A percentile compares a stretch with the other conserved stretches of the same genome.
phyloP scores from a whole-genome alignment of 345 rosid genomes.

The sweet orange (Citrus sinensis) region DVS_A1.0 CM039164.1:27648501-27649000 shows the following conservation, averaged over 20 bases:
- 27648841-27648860: not conserved
- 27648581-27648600: slow-evolving; percentile 88
- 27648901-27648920: not conserved
- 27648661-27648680: not conserved
- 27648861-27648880: too few relatives aligned
- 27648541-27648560: slow-evolving; percentile 58
- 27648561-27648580: slow-evolving; percentile 64
- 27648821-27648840: not conserved
- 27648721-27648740: not conserved
- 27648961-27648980: not conserved
- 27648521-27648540: slow-evolving; percentile 4
- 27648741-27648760: not conserved
- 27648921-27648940: not conserved
- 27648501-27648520: not conserved
- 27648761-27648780: not conserved
- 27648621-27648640: slow-evolving; percentile 84
- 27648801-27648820: not conserved
- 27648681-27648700: not conserved
- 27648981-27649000: not conserved
- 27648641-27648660: slow-evolving; percentile 40
- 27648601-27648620: slow-evolving; percentile 77
- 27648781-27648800: not conserved
- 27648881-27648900: not conserved
- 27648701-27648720: not conserved
- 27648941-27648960: not conserved